Conservation (phyloP, 1,139 yeast species). For the Lodderomyces parapsilosis region DNA sequence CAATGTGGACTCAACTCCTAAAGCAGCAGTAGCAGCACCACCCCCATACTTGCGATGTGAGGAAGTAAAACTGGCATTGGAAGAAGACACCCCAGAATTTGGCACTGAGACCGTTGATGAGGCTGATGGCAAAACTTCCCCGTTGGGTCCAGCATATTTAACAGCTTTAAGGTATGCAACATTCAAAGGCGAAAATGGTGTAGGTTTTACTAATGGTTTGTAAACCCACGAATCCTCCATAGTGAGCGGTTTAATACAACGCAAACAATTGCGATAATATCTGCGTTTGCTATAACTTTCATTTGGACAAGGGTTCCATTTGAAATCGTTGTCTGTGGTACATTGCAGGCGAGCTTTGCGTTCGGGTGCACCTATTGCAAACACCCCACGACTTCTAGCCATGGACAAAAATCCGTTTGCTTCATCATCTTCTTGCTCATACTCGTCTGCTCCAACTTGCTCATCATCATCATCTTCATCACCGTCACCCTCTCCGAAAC, state of each 20-base stretch:
- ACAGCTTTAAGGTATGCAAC: slow-evolving; percentile 23
- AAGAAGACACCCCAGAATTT: slow-evolving; percentile 21
- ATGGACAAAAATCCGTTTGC: not conserved
- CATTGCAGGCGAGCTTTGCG: not conserved
- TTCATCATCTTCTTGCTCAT: slow-evolving; percentile 5
- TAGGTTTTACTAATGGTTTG: slow-evolving; percentile 45
- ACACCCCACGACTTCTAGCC: slow-evolving; percentile 2
- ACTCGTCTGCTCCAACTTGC: too few species aligned
- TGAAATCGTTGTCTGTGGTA: slow-evolving; percentile 17
- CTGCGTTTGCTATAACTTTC: slow-evolving; percentile 42
- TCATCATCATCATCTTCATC: slow-evolving; percentile 17
- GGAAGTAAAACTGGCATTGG: slow-evolving; percentile 27
- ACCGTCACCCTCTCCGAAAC: slow-evolving; percentile 20
- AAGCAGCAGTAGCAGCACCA: not conserved
- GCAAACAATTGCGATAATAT: slow-evolving; percentile 50
- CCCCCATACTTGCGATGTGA: slow-evolving; percentile 20
- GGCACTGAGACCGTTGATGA: not conserved
- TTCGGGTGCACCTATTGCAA: not conserved
- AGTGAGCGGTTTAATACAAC: slow-evolving; percentile 57
- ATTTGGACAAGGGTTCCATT: slow-evolving; percentile 49
- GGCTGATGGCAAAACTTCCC: slow-evolving; percentile 30
- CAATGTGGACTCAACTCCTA: not conserved
- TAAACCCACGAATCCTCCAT: slow-evolving; percentile 57
- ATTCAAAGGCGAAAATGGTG: slow-evolving; percentile 32
- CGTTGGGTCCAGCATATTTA: slow-evolving; percentile 18